A percentile compares a stretch with the other conserved stretches of the same genome.
phyloP scores from a whole-genome alignment of 2,329 filamentous ascomycete species.

The Colletotrichum tamarilloi region DNA sequence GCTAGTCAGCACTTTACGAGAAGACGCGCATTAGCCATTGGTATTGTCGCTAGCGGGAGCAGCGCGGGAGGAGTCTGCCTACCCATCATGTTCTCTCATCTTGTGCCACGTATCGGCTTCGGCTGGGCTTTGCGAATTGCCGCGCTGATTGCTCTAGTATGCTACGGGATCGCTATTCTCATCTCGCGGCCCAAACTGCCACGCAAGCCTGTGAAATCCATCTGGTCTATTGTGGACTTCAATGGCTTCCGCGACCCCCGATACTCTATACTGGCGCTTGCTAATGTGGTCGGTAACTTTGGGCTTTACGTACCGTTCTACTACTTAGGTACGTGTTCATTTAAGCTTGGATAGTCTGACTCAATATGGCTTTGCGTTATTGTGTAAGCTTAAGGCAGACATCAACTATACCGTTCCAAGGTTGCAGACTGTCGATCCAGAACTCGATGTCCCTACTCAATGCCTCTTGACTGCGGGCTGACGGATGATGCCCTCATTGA shows the following conservation, averaged over 20 bases:
- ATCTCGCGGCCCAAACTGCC: constrained; percentile 45
- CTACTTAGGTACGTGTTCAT: constrained; percentile 41
- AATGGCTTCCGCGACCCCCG: constrained; percentile 10
- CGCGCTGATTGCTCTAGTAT: constrained; percentile 53
- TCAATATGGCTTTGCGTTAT: neutral
- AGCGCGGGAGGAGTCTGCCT: constrained; percentile 29
- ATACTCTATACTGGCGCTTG: constrained; percentile 8
- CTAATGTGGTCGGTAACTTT: constrained; percentile 37
- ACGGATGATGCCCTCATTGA: too few species aligned
- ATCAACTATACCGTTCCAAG: neutral
- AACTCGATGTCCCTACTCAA: neutral
- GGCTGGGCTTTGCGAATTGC: constrained; percentile 59
- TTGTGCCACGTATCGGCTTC: constrained; percentile 64
- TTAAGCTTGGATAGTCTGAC: too few species aligned
- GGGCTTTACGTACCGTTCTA: constrained; percentile 49
- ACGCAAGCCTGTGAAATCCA: neutral
- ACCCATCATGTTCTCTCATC: constrained; percentile 48
- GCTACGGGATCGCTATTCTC: constrained; percentile 47
- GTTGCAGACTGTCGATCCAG: too few species aligned
- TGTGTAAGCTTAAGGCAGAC: neutral
- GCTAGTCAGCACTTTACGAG: constrained; percentile 50
- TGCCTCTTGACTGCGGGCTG: neutral
- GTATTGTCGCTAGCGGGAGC: constrained; percentile 40
- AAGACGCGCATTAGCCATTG: constrained; percentile 44
- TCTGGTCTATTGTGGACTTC: constrained; percentile 12